A percentile compares a stretch with the other conserved stretches of the same genome.
Conservation (phyloP, 2,329 filamentous ascomycete genomes). For the Geosmithia putterillii region DNA sequence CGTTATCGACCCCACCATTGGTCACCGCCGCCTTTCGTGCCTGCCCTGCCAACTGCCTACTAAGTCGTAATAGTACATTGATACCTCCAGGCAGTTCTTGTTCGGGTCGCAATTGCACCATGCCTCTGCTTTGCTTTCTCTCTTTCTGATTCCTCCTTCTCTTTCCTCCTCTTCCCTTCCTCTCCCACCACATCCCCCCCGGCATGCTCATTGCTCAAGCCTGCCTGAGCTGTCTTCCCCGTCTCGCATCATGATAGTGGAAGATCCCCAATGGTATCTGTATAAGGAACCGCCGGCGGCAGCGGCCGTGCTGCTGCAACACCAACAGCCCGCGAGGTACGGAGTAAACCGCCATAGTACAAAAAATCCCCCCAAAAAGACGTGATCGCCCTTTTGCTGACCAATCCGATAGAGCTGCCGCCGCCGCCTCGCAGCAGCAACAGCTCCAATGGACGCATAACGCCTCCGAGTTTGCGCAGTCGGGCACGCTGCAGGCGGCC, state of each 20-base stretch:
- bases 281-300: not conserved
- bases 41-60: no score
- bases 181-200: no score
- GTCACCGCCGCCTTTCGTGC: not conserved
- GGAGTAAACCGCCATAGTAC: no score
- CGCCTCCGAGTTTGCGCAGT: constrained; percentile 23
- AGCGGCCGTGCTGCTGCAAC: no score
- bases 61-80: no score
- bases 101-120: not conserved
- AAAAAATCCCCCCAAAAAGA: no score
- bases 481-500: constrained; percentile 25
- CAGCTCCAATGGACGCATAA: constrained; percentile 23
- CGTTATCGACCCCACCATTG: not conserved
- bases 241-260: not conserved
- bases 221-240: not conserved
- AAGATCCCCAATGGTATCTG: not conserved
- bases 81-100: no score
- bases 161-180: not conserved
- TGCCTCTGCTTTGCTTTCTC: not conserved
- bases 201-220: not conserved
- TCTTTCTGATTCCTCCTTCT: not conserved
- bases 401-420: not conserved
- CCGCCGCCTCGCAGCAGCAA: not conserved
- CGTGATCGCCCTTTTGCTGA: no score
- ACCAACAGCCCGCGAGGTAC: not conserved